Conservation (phyloP, 2,329 filamentous ascomycete species). For the Alternaria sp. region DNA sequence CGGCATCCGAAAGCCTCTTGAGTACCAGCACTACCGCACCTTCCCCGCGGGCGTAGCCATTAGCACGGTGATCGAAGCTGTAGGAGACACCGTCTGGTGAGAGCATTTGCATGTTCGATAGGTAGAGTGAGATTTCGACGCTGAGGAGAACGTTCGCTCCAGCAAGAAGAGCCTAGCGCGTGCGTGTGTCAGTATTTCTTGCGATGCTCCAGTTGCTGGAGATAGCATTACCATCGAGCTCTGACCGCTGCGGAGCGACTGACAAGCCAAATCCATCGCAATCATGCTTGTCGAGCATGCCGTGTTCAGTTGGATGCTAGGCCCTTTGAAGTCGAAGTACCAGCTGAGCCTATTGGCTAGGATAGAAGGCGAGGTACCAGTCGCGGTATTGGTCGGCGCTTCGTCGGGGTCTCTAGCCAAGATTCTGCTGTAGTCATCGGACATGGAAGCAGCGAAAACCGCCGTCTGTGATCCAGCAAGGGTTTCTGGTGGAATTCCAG, state of each 20-base stretch:
- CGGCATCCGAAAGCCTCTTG: constrained; percentile 27
- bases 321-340: background rate
- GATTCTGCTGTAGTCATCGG: background rate
- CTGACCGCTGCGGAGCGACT: background rate
- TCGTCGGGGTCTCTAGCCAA: background rate
- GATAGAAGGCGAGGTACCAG: background rate
- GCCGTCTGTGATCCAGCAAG: background rate
- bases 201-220: too few species aligned
- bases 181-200: background rate
- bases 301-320: background rate
- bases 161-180: background rate
- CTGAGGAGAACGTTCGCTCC: background rate
- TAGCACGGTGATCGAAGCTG: background rate
- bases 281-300: background rate
- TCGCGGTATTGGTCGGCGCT: background rate
- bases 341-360: background rate
- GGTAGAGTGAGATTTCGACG: background rate
- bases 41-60: constrained; percentile 35
- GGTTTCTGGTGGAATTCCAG: background rate
- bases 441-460: background rate
- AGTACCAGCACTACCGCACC: constrained; percentile 32
- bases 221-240: background rate
- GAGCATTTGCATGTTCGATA: background rate
- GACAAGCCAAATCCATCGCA: background rate
- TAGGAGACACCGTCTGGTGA: background rate